Base-by-base conservation (phyloP, 139 green algal species). In the Nannochloris sp. region DNA sequence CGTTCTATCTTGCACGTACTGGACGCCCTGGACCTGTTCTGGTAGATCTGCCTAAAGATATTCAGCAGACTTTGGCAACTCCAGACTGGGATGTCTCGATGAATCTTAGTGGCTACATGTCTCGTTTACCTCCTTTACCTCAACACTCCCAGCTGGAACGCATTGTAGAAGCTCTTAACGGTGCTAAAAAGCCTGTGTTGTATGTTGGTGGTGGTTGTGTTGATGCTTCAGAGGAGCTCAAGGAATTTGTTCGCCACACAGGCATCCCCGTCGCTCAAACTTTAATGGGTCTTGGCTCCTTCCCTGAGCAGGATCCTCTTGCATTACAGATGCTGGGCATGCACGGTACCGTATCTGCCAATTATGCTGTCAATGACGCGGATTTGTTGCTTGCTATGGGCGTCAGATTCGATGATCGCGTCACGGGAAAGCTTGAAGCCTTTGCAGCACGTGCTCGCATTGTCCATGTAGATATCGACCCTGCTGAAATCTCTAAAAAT, bases 401-500 rank as follows among this genome's bases (percentile, higher is more conserved):
- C 33, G 94, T 97, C 64, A 84, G 95, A n/a, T 99, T 99, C 75
- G 95, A 99, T 60, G 95, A 99, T 79, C 92, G 95, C 42, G 95
- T 99, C 39, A 99, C 95, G 0, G 79, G 92, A 70, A 97, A 96
- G 84, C 84, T 99, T 48, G 93, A 98, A 67, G 72, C 82, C 7
- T 99, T 99, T 81, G 94, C 94, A 0, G 69, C 78, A 33, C 81
- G 79, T 27, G 80, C 94, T 9, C 80, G 79, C 66, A 97, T 99
- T 71, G 86, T 98, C 60, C 94, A 99, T 81, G 87, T 99, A 37
- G 95, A 99, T 75, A 95, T 99, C 58, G 95, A 99, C 80, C 84
- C 94, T 1, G 95, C 95, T 3, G 93, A 99, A 84, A 97, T 99
- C 70, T 65, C 87, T 75, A 99, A 99, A 87, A 99, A 99, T 94